Conservation (phyloP, 23 red algal genomes). For the Cyanidioschyzon merolae region DNA sequence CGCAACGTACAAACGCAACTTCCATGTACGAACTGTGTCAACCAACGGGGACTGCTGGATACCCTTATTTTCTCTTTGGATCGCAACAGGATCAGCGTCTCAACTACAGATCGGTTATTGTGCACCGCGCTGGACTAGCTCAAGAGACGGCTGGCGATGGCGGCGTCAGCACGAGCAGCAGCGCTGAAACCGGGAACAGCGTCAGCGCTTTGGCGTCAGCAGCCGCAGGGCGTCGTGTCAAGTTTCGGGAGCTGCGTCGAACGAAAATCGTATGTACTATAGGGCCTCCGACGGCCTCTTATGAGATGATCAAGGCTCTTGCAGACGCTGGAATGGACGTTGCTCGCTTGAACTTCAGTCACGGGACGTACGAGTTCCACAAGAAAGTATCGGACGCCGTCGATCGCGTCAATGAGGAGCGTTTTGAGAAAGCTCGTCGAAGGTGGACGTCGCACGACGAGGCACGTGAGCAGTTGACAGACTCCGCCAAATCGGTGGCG, state of each 20-base stretch:
- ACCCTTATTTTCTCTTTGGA: background rate
- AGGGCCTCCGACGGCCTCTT: conserved; percentile 40
- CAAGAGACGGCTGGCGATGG: background rate
- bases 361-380: conserved; percentile 77
- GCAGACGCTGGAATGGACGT: conserved; percentile 91
- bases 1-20: background rate
- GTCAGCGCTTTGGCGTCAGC: background rate
- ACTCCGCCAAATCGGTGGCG: background rate
- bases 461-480: background rate
- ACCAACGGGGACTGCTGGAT: background rate
- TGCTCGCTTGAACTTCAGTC: conserved; percentile 80
- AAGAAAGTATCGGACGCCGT: conserved; percentile 44
- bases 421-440: conserved; percentile 7
- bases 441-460: background rate
- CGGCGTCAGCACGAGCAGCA: background rate
- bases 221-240: conserved; percentile 3
- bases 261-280: conserved; percentile 94
- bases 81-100: background rate
- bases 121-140: background rate
- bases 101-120: background rate
- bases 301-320: conserved; percentile 45
- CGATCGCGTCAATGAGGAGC: conserved; percentile 8
- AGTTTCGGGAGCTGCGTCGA: conserved; percentile 15
- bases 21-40: background rate
- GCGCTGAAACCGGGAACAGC: background rate